Conservation (phyloP, 2,329 filamentous ascomycete species). For the Coniochaeta sp. region DNA sequence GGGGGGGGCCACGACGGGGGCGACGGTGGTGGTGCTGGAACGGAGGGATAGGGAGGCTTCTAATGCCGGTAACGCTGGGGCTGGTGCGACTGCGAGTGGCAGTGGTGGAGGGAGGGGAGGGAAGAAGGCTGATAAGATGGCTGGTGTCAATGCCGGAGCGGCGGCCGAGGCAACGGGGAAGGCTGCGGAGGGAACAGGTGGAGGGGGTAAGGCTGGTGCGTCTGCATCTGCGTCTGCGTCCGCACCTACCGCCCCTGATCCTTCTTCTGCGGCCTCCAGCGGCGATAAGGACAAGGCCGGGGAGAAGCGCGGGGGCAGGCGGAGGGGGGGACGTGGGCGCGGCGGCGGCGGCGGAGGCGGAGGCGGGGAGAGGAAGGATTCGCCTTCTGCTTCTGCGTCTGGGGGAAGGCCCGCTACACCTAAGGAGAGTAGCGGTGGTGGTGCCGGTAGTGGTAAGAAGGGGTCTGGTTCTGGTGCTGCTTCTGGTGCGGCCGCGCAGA, state of each 20-base stretch:
- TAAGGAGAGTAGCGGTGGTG: not conserved
- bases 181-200: not conserved
- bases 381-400: not conserved
- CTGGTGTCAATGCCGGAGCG: too few relatives aligned
- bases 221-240: not conserved
- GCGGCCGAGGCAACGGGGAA: not conserved
- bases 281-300: not conserved
- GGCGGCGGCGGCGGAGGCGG: not conserved
- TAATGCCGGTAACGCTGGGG: not conserved
- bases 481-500: not conserved
- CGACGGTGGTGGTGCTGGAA: slow-evolving; percentile 80
- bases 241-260: not conserved
- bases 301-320: not conserved
- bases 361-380: not conserved
- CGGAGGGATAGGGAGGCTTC: slow-evolving; percentile 51
- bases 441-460: not conserved
- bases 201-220: not conserved
- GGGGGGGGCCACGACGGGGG: too few relatives aligned
- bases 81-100: too few relatives aligned
- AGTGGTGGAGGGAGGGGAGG: not conserved
- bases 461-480: not conserved
- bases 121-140: not conserved
- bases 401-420: not conserved
- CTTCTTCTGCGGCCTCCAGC: not conserved
- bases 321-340: not conserved